Conservation (phyloP, 495 filamentous ascomycete species). For the Trichoderma reesei region DNA sequence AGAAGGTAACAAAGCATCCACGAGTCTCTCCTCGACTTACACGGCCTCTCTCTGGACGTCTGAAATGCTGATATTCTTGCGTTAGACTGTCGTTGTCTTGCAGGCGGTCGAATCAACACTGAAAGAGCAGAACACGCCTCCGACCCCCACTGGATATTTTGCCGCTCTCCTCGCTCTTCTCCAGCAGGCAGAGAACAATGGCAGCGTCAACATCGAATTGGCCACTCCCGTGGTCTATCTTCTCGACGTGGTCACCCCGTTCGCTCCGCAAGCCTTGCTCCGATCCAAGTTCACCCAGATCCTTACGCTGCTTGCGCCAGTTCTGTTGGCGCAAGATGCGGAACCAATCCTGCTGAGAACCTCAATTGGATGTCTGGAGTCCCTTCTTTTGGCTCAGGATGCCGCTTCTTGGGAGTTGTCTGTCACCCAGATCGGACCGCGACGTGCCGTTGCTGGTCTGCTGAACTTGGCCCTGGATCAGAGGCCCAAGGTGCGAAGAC, state of each 20-base stretch:
- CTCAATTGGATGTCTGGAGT: slow-evolving; percentile 89
- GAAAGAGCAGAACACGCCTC: slow-evolving; percentile 69
- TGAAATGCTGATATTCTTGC: not conserved
- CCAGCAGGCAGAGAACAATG: slow-evolving; percentile 56
- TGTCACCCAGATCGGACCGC: slow-evolving; percentile 74
- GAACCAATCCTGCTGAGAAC: slow-evolving; percentile 80
- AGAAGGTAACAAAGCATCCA: slow-evolving; percentile 50
- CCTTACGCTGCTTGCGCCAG: slow-evolving; percentile 72
- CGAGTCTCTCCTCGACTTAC: too few species aligned
- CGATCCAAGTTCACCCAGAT: slow-evolving; percentile 91
- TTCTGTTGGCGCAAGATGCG: slow-evolving; percentile 66
- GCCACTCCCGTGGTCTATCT: slow-evolving; percentile 88
- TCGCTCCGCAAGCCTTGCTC: slow-evolving; percentile 73
- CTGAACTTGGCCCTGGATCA: slow-evolving; percentile 75
- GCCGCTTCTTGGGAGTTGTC: slow-evolving; percentile 76
- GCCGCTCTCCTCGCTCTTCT: slow-evolving; percentile 90
- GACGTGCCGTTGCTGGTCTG: slow-evolving; percentile 79
- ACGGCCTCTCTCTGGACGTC: not conserved
- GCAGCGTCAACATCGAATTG: slow-evolving; percentile 69
- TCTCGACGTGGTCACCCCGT: slow-evolving; percentile 79
- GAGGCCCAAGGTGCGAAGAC: slow-evolving; percentile 88
- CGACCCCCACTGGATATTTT: slow-evolving; percentile 85
- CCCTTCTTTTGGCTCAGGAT: slow-evolving; percentile 81
- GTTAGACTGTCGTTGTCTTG: slow-evolving; percentile 76
- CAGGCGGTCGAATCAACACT: slow-evolving; percentile 88